Evolutionary conservation across 2,329 filamentous ascomycete genomes (phyloP).

Genomic region (Apiospora arundinis): DNA sequence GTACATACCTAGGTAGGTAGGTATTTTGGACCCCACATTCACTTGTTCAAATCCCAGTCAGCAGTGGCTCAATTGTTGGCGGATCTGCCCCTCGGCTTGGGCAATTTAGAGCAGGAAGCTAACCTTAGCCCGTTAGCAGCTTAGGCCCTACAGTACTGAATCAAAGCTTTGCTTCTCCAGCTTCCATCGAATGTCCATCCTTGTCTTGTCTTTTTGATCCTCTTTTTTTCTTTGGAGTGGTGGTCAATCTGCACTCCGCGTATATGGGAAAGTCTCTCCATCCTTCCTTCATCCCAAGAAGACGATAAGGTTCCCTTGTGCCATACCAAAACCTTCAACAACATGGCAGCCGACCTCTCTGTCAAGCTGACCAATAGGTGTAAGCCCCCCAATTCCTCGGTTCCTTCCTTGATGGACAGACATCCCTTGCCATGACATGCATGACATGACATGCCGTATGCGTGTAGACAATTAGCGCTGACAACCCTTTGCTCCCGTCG

Average conservation of each 20-base stretch:
- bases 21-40: background rate
- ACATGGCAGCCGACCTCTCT: constrained; percentile 22
- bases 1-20: too few relatives aligned
- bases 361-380: constrained; percentile 22
- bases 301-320: background rate
- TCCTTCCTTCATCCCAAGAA: constrained; percentile 10
- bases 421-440: background rate
- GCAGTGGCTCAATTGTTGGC: too few relatives aligned
- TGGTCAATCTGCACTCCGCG: background rate
- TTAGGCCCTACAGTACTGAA: background rate
- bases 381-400: background rate
- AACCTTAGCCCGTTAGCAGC: background rate
- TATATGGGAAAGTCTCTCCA: background rate
- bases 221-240: background rate
- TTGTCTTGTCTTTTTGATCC: constrained; percentile 5
- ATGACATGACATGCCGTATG: constrained; percentile 7
- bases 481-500: background rate
- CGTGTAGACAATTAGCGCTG: background rate
- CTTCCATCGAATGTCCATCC: background rate
- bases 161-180: background rate
- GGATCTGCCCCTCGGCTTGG: background rate
- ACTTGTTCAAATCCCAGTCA: background rate
- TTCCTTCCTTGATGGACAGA: background rate
- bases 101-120: background rate
- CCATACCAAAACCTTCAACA: background rate